These are phyloP conservation scores for Zygoascus sp. DNA, from an alignment of 1,139 yeast species.

Conservation along the genomic window DNA sequence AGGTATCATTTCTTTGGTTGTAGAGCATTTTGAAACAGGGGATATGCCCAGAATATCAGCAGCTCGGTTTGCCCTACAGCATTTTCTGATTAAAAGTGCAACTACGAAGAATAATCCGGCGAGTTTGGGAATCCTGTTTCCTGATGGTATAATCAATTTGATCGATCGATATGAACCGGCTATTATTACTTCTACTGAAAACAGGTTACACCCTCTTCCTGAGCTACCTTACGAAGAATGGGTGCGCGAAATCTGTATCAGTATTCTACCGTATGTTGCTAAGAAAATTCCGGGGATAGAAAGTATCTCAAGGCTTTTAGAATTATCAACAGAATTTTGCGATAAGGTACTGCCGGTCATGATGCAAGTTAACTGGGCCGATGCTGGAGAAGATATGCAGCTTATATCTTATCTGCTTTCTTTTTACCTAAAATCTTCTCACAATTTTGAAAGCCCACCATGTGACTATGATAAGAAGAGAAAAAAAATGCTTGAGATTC, in stretches of 20 bases:
- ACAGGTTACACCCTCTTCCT: constrained; percentile 5
- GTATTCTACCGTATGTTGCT: constrained; percentile 4
- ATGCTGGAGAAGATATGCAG: background rate
- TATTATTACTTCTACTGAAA: background rate
- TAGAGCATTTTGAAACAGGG: constrained; percentile 1
- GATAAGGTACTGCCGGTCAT: constrained; percentile 3
- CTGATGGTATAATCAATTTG: background rate
- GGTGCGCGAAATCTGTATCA: constrained; percentile 5
- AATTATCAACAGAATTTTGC: constrained; percentile 1
- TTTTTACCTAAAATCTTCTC: constrained; percentile 1
- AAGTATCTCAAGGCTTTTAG: background rate
- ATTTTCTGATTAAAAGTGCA: background rate
- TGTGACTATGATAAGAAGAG: constrained; percentile 6
- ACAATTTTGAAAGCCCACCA: background rate
- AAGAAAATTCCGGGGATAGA: constrained; percentile 3
- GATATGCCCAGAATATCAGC: constrained; percentile 6
- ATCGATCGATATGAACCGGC: background rate
- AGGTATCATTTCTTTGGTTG: background rate
- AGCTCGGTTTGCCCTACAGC: constrained; percentile 6
- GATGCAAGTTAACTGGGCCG: constrained; percentile 1
- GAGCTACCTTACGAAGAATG: constrained; percentile 9
- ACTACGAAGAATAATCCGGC: background rate
- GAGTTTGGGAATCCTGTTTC: background rate
- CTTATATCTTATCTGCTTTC: constrained; percentile 2
- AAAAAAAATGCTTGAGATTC: background rate